Evolutionary conservation across 1,284 basidiomycete genomes (phyloP), one percentile per base, ranked within the genome.

Genomic region (Volvariella surrecta): DNA sequence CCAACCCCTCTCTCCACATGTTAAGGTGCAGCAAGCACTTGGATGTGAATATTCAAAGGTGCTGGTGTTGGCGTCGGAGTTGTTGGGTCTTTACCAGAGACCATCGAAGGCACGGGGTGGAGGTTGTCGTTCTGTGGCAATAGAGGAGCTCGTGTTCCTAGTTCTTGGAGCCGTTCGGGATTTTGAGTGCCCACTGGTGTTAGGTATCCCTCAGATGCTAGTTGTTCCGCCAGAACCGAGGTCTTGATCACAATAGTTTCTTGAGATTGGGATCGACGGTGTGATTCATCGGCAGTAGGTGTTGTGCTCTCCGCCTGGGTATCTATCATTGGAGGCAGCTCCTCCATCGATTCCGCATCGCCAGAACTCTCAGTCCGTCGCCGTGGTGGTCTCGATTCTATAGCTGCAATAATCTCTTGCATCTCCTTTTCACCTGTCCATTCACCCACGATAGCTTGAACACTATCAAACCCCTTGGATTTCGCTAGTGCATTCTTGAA

Each of bases 401-500:
- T 74, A 1, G 68, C 65, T 19, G 66, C 52, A 17, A 70, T 67
- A 28, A 88, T 76, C 10, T 73, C 68, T 2, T 62, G 57, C 48
- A 85, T 74, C 39, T 84, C 85, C 35, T 75, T 64, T 50, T 64
- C 57, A 13, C 82, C 85, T 1, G 71, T 73, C 75, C 75, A 79
- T 2, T 59, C 53, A 40, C 71, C 77, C 8, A 82, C 72, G n/a
- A 79, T 58, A 2, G 68, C 64, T 1, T 70, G 71, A 43, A 90
- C 61, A 35, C 76, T 77, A 2, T 75, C 74, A 52, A 82, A 85
- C 18, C 65, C 65, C 54, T 89, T 91, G n/a, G 81, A 74, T 45
- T 73, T 66, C 32, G 74, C 61, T 34, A 91, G 61, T 0, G 59
- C 56, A 21, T 79, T 68, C 42, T 76, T 74, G 42, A 84, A 58